A percentile compares a stretch with the other conserved stretches of the same genome.
phyloP scores from a whole-genome alignment of 306 rosid species.

The Leucaena leucocephala region DNA sequence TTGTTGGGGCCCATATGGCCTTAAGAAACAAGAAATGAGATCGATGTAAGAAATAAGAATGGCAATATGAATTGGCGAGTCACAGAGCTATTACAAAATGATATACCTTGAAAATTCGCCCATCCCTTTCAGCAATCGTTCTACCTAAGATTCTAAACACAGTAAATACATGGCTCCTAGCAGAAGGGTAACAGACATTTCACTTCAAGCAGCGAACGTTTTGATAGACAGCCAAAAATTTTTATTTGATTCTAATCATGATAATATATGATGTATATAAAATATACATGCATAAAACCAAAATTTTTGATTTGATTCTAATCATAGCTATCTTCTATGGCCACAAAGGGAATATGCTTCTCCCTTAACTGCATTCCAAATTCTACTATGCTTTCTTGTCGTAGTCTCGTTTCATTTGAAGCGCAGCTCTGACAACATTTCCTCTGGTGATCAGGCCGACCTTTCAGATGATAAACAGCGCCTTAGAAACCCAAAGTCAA shows the following conservation, averaged over 20 bases:
- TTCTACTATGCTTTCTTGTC: conserved; percentile 50
- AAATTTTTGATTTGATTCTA: conserved; percentile 31
- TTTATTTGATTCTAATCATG: no score
- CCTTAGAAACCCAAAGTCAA: conserved; percentile 31
- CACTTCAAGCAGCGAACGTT: background rate
- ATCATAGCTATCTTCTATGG: conserved; percentile 25
- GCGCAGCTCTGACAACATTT: conserved; percentile 94
- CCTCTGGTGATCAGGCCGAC: conserved; percentile 96
- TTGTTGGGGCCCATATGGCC: background rate
- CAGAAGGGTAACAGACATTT: background rate
- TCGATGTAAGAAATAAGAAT: background rate
- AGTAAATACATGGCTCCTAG: background rate
- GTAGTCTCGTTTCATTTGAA: conserved; percentile 64
- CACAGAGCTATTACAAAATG: background rate
- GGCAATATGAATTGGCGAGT: background rate
- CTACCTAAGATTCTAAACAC: background rate
- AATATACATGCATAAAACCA: conserved; percentile 25
- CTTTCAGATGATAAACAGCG: conserved; percentile 41
- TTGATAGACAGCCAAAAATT: background rate
- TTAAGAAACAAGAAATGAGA: background rate
- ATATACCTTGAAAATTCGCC: background rate
- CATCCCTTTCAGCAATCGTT: conserved; percentile 21
- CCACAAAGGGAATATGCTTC: background rate
- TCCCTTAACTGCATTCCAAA: conserved; percentile 1
- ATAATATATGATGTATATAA: background rate